Evolutionary conservation across 257 asterid genomes (phyloP), one percentile per base, ranked within the genome.

Genomic region (Coffea eugenioides): DNA sequence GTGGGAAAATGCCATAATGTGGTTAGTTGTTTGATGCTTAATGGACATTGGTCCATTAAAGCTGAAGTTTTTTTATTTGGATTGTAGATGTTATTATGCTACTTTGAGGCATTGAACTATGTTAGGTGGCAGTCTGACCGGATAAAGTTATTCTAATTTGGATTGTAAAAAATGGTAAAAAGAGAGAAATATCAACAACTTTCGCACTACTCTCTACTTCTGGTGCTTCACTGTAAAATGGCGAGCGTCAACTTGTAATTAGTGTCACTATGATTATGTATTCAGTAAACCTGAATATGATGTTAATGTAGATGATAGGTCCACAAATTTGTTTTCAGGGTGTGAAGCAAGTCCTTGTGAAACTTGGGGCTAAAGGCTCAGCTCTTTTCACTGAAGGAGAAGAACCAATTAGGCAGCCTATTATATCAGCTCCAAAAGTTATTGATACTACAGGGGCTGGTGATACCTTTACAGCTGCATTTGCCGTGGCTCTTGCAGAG

Each of bases 361-460:
- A 95, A 88, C 98, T 95, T 16, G 99, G 99, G 57, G 91, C 73
- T 71, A 93, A 92, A 77, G 99, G 99, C 3, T 91, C 99, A 1
- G 88, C 85, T 81, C 91, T 95, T 64, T 95, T 92, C 90, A 85
- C 83, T 1, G 84, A 89, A 85, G 99, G 98, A 82, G 93, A 90
- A 77, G 93, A 90, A 87, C 91, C 97, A 46, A 87, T 94, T 74
- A 84, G 66, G 84, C 99, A 93, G 79, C 77, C 93, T 71, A 90
- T 93, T 71, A 83, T 95, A 76, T 82, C 97, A 34, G 98, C 97
- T 85, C 84, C 92, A 23, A 91, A 88, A 82, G 96, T 95, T 45
- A 78, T 93, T 56, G 99, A 95, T 81, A 95, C 99, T 18, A 95
- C 98, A 13, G 99, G 99, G 62, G 99, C 99, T 0, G 99, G 99